Base-by-base conservation (phyloP, 2,329 filamentous ascomycete genomes). In the Hypoxylon sp. region DNA sequence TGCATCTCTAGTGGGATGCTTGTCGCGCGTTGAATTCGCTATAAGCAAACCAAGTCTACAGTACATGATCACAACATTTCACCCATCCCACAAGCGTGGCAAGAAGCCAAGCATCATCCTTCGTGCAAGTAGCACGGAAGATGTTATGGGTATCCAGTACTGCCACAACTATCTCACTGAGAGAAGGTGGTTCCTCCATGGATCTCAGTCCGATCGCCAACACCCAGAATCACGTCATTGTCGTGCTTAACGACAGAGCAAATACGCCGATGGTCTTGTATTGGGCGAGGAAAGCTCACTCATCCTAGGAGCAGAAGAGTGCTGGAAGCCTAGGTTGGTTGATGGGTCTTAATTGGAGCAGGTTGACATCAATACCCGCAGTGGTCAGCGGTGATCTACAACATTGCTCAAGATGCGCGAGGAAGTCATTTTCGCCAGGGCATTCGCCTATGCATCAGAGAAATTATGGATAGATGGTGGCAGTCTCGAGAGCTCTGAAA, bases 1-100 rank as follows among this genome's bases (percentile, higher is more conserved):
- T 68, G 61, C 54, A 8, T 68, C 49, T 68, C 58, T 65, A 70
- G 68, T 60, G 64, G 57, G 31, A 50, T 67, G 57, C 56, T 59
- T 51, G 37, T 46, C 48, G 57, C 61, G 68, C 56, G 58, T 49
- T 31, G 55, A 61, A 14, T 30, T 35, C n/a, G 49, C 27, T 51
- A 62, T 54, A 51, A 22, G 55, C 55, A 40, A 58, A 20, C 46
- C 27, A 37, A 42, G 48, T n/a, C 17, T 50, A 30, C 13, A 40
- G 5, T 27, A 31, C 20, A 35, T 44, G 42, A 20, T 2, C 33
- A 20, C 49, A 25, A 3, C 59, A 61, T 66, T n/a, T 22, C 14
- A 66, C 53, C 31, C 42, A 63, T 68, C 51, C 56, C 44, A 54
- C 27, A 54, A 57, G 58, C 35, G 61, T 65, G 61, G 68, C 64